Conservation (phyloP, 2,329 filamentous ascomycete genomes). For the Scedosporium minutisporum region DNA sequence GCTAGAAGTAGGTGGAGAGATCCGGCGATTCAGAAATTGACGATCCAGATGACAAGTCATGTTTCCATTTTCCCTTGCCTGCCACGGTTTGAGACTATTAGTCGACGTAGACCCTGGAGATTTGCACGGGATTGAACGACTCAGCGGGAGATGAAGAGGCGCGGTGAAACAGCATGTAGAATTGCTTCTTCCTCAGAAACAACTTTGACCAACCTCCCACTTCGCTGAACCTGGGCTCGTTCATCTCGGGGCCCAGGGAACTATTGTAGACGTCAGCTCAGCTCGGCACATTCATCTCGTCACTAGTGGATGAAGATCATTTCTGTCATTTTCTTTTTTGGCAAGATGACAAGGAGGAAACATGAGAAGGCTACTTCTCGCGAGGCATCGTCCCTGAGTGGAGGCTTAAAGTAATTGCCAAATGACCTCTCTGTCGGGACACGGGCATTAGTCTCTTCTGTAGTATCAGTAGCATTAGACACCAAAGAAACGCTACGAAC, state of each 20-base stretch:
- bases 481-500: neutral
- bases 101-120: no score
- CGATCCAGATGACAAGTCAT: neutral
- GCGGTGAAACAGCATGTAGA: neutral
- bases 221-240: no score
- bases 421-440: neutral
- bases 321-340: neutral
- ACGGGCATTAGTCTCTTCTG: neutral
- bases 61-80: no score
- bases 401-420: neutral
- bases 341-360: no score
- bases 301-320: neutral
- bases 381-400: neutral
- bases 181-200: neutral
- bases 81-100: no score
- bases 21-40: neutral
- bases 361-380: neutral
- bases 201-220: neutral
- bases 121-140: no score
- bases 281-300: neutral
- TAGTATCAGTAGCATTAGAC: neutral
- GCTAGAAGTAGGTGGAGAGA: neutral
- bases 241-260: neutral
- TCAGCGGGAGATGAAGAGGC: no score
- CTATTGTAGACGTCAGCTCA: neutral